Percentiles rank a stretch among this genome's conserved stretches.
These are phyloP conservation scores for Fusarium solani-melongenae DNA, from an alignment of 2,329 filamentous ascomycete genomes.

Conservation along the genomic window DNA sequence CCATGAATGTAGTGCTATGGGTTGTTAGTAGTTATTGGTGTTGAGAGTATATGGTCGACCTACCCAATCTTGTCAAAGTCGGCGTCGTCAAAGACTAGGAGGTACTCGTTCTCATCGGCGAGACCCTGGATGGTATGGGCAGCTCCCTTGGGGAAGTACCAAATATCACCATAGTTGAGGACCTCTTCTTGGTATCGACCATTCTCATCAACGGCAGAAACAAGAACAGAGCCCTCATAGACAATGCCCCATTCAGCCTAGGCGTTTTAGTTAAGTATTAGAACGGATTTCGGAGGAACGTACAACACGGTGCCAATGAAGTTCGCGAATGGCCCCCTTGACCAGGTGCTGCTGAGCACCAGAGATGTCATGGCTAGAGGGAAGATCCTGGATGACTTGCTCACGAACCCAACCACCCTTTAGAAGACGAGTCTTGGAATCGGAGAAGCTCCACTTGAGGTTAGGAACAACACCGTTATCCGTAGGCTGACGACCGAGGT, in stretches of 20 bases:
- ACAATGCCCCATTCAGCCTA: conserved; percentile 76
- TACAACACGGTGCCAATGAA: conserved; percentile 76
- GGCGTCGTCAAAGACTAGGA: conserved; percentile 74
- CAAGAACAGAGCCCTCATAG: conserved; percentile 65
- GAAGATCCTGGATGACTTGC: conserved; percentile 75
- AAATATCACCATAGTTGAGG: conserved; percentile 71
- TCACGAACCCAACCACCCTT: conserved; percentile 74
- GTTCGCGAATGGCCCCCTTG: conserved; percentile 73
- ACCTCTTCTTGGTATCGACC: conserved; percentile 66
- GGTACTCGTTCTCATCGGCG: conserved; percentile 74
- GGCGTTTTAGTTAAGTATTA: background rate
- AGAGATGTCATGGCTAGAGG: conserved; percentile 72
- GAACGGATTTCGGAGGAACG: conserved; percentile 32
- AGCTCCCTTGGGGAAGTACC: conserved; percentile 75
- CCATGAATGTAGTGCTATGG: conserved; percentile 74
- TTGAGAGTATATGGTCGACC: conserved; percentile 9
- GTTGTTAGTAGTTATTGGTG: background rate
- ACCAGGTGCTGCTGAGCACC: conserved; percentile 75
- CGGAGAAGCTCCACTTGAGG: conserved; percentile 76
- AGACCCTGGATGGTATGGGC: conserved; percentile 73
- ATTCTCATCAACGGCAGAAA: conserved; percentile 72
- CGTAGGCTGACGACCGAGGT: conserved; percentile 69
- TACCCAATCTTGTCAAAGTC: conserved; percentile 73
- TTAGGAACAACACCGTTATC: conserved; percentile 74
- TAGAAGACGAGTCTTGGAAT: conserved; percentile 71